A percentile compares a stretch with the other conserved stretches of the same genome.
Evolutionary conservation across 78 protist genomes (phyloP).

Genomic region (Tieghemostelium lacteum): DNA sequence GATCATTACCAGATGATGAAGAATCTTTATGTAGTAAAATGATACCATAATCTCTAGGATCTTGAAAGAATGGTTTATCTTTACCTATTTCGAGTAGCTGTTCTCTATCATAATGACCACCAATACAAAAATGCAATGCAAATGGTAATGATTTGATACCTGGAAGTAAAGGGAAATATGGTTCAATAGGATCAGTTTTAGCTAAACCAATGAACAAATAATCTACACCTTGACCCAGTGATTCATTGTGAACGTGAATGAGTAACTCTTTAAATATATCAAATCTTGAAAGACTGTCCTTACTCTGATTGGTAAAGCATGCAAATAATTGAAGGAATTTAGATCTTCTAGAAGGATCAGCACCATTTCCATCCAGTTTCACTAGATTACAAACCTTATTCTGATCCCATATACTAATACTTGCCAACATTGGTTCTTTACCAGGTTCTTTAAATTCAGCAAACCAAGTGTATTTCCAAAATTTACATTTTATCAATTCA

Average conservation of each 20-base stretch:
- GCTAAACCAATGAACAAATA: slow-evolving; percentile 65
- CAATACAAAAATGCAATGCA: slow-evolving; percentile 21
- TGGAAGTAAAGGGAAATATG: slow-evolving; percentile 53
- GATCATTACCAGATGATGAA: neutral
- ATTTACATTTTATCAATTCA: slow-evolving; percentile 34
- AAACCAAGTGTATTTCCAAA: slow-evolving; percentile 51
- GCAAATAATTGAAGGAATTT: slow-evolving; percentile 56
- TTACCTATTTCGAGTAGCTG: neutral
- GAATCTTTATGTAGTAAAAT: slow-evolving; percentile 7
- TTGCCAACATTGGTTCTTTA: slow-evolving; percentile 28
- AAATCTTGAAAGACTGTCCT: neutral
- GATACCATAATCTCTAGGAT: slow-evolving; percentile 65
- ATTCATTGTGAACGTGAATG: slow-evolving; percentile 55
- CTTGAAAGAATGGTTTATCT: slow-evolving; percentile 53
- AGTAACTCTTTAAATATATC: slow-evolving; percentile 41
- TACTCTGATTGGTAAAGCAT: slow-evolving; percentile 22
- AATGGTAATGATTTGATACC: slow-evolving; percentile 55
- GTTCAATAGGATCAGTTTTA: slow-evolving; percentile 63
- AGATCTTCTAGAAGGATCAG: neutral
- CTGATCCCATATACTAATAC: slow-evolving; percentile 71
- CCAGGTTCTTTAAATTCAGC: slow-evolving; percentile 1
- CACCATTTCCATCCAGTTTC: neutral
- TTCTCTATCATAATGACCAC: neutral
- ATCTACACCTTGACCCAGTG: slow-evolving; percentile 33
- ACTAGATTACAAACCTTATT: slow-evolving; percentile 50